Evolutionary conservation across 345 rosid genomes (phyloP).

Genomic region (Bruguiera parviflora): DNA sequence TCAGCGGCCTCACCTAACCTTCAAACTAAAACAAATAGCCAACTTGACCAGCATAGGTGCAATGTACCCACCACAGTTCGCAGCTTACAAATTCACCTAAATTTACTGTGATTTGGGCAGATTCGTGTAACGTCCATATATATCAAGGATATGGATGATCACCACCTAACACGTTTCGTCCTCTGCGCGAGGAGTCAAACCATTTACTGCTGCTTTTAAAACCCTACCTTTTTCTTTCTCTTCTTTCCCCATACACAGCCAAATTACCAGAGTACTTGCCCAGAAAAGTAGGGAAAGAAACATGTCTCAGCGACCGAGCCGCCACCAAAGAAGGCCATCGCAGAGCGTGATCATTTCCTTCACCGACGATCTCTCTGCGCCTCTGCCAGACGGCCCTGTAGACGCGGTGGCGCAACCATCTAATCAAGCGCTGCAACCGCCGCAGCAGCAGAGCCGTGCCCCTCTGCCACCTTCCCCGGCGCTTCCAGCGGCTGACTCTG

Average conservation of each 20-base stretch:
- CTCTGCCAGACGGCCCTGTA: not conserved
- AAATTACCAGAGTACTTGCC: not conserved
- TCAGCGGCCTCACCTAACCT: not conserved
- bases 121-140: conserved; percentile 14
- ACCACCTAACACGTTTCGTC: conserved; percentile 2
- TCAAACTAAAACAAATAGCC: not conserved
- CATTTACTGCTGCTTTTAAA: not conserved
- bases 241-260: conserved; percentile 1
- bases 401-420: not conserved
- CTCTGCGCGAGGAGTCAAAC: not conserved
- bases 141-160: conserved; percentile 19
- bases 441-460: conserved; percentile 8
- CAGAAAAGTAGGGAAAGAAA: not conserved
- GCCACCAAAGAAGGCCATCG: conserved; percentile 20
- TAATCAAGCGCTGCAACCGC: not conserved
- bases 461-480: not conserved
- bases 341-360: conserved; percentile 11
- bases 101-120: not conserved
- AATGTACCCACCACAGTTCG: too few relatives aligned
- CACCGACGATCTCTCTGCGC: conserved; percentile 10
- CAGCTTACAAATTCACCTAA: too few relatives aligned
- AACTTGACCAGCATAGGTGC: too few relatives aligned
- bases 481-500: not conserved
- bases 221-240: not conserved
- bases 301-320: conserved; percentile 13